phyloP scores from a whole-genome alignment of 2,329 filamentous ascomycete genomes.

The Bipolaris gigantea region DNA sequence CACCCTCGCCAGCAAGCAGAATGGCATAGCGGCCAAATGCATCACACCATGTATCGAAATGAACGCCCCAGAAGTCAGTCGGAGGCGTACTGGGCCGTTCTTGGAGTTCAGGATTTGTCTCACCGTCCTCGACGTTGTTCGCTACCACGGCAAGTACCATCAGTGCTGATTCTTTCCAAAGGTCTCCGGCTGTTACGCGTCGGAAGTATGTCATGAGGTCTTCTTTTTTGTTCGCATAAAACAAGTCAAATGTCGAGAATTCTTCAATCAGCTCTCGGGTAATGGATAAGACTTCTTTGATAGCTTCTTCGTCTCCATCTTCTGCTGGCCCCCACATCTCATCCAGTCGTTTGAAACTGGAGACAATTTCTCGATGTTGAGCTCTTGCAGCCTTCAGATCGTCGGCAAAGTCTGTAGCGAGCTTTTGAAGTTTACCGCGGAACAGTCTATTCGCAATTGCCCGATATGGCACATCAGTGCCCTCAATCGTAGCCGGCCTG shows the following conservation, averaged over 20 bases:
- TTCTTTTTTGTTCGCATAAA: slow-evolving; percentile 57
- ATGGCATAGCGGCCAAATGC: slow-evolving; percentile 88
- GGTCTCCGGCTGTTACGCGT: slow-evolving; percentile 33
- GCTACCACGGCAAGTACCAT: slow-evolving; percentile 41
- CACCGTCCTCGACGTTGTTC: slow-evolving; percentile 40
- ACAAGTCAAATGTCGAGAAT: slow-evolving; percentile 61
- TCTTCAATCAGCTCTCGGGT: slow-evolving; percentile 61
- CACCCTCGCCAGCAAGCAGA: slow-evolving; percentile 68
- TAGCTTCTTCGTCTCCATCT: slow-evolving; percentile 53
- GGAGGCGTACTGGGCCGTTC: slow-evolving; percentile 45
- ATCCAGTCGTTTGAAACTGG: slow-evolving; percentile 51
- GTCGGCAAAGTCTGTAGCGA: slow-evolving; percentile 30
- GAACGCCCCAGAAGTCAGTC: slow-evolving; percentile 71
- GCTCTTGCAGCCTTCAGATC: slow-evolving; percentile 49
- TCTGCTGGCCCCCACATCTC: slow-evolving; percentile 48
- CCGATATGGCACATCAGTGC: slow-evolving; percentile 34
- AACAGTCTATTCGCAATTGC: slow-evolving; percentile 36
- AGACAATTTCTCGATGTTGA: slow-evolving; percentile 45
- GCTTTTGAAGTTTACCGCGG: slow-evolving; percentile 31
- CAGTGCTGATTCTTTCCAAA: slow-evolving; percentile 41
- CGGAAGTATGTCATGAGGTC: slow-evolving; percentile 44
- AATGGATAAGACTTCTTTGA: slow-evolving; percentile 61
- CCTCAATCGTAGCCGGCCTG: slow-evolving; percentile 27
- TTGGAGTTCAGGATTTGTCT: slow-evolving; percentile 31
- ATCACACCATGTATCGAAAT: slow-evolving; percentile 84